Conservation (phyloP, 2,329 filamentous ascomycete genomes). For the Pseudogymnoascus sp. region DNA sequence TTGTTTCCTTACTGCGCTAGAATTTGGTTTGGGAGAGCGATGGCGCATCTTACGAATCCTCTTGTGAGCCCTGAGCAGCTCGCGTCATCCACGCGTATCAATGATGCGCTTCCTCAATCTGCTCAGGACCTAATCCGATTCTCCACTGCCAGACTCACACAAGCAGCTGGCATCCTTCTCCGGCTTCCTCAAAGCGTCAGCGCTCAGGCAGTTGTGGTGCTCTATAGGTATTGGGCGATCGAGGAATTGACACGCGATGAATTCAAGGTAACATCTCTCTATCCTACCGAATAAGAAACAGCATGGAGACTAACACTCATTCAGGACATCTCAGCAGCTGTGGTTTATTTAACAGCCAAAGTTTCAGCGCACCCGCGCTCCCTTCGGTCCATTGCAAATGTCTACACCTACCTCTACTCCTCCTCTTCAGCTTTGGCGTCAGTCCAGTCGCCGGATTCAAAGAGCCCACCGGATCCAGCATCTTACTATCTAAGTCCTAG, state of each 20-base stretch:
- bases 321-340: conserved; percentile 74
- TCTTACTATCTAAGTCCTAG: conserved; percentile 67
- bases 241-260: conserved; percentile 49
- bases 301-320: not conserved
- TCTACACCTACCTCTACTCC: conserved; percentile 74
- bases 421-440: conserved; percentile 38
- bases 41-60: conserved; percentile 62
- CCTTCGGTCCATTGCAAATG: conserved; percentile 73
- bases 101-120: conserved; percentile 52
- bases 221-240: conserved; percentile 70
- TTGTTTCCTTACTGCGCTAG: not conserved
- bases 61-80: conserved; percentile 68
- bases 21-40: conserved; percentile 24
- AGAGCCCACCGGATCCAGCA: conserved; percentile 35
- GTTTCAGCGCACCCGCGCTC: conserved; percentile 69
- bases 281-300: not conserved
- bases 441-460: conserved; percentile 6
- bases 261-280: conserved; percentile 32
- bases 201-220: conserved; percentile 74
- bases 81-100: conserved; percentile 45
- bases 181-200: conserved; percentile 79
- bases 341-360: conserved; percentile 76
- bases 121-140: conserved; percentile 67
- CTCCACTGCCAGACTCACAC: conserved; percentile 64
- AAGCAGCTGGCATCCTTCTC: conserved; percentile 73